Evolutionary conservation across 2,329 filamentous ascomycete species (phyloP), one percentile per base, ranked within the genome.

Genomic region (Fusarium sp.): DNA sequence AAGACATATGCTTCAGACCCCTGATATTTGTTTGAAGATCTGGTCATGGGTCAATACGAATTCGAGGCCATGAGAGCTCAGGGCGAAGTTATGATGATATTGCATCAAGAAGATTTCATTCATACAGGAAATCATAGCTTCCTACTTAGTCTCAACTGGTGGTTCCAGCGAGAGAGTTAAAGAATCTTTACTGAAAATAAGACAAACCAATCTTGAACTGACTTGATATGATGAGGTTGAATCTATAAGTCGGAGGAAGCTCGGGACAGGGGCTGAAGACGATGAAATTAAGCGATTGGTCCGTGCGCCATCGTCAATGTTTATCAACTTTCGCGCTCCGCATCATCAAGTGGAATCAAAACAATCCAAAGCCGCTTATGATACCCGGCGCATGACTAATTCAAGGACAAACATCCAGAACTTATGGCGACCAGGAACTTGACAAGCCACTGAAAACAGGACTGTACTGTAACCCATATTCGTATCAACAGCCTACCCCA

Each of bases 261-360:
- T 70, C 66, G 67, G 67, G 31, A 54, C 45, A 38, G 28, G 6
- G 33, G 18, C 24, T 31, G 24, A 54, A 31, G 38, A 39, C 18
- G 26, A 66, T 22, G 20, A n/a, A 41, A 41, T 58, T 54, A 48
- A 65, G 59, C n/a, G 38, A 35, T n/a, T 57, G 67, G 69, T 18
- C 68, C 51, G 69, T 71, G 69, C 69, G 24, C 41, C 13, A 51
- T 66, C 66, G 33, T 55, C 66, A 33, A 52, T 67, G 62, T 71
- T 70, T 71, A 71, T 66, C 22, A 36, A 47, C 67, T 51, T 49
- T 56, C 39, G 54, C 35, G 44, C 54, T 71, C 26, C 20, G 20
- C 44, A 62, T 48, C 35, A 15, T 66, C 28, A 26, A 49, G 35
- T 44, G 24, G 66, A 51, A 61, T 39, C 67, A 67, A 62, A 71